A percentile compares a stretch with the other conserved stretches of the same genome.
Conservation (phyloP, 768 basidiomycete species). For the Leucocoprinus birnbaumii region DNA sequence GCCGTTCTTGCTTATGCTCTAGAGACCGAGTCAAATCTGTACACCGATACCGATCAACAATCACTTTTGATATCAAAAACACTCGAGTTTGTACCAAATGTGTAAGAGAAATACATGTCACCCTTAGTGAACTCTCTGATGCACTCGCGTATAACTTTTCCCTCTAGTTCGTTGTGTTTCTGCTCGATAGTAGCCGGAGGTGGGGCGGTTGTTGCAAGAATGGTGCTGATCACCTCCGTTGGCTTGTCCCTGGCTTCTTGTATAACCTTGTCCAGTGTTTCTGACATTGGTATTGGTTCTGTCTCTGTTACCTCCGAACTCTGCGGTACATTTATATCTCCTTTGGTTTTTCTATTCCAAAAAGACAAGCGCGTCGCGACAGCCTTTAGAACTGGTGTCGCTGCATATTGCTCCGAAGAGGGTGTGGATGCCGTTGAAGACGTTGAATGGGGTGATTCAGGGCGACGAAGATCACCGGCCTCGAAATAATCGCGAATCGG, state of each 20-base stretch:
- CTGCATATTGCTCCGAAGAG: slow-evolving; percentile 43
- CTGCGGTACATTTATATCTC: slow-evolving; percentile 20
- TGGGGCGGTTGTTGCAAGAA: slow-evolving; percentile 60
- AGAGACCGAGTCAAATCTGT: slow-evolving; percentile 81
- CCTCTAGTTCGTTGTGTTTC: slow-evolving; percentile 72
- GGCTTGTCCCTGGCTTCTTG: slow-evolving; percentile 45
- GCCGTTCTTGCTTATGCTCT: slow-evolving; percentile 74
- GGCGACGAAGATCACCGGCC: slow-evolving; percentile 19
- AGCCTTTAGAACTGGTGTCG: slow-evolving; percentile 56
- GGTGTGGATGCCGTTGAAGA: slow-evolving; percentile 55
- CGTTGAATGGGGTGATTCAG: slow-evolving; percentile 38
- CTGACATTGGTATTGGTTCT: slow-evolving; percentile 20
- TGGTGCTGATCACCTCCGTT: slow-evolving; percentile 49
- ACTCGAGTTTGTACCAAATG: slow-evolving; percentile 56
- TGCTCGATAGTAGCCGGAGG: slow-evolving; percentile 63
- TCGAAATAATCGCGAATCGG: slow-evolving; percentile 28
- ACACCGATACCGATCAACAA: slow-evolving; percentile 3
- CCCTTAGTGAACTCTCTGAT: slow-evolving; percentile 77
- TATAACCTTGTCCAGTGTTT: slow-evolving; percentile 42
- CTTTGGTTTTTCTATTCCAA: slow-evolving; percentile 64
- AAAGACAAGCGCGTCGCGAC: slow-evolving; percentile 69
- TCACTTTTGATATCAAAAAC: not conserved
- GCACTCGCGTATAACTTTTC: slow-evolving; percentile 78
- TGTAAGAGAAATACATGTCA: slow-evolving; percentile 88
- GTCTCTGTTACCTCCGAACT: slow-evolving; percentile 15